phyloP scores from a whole-genome alignment of 768 basidiomycete genomes.

The Boletus rex-veris region DNA sequence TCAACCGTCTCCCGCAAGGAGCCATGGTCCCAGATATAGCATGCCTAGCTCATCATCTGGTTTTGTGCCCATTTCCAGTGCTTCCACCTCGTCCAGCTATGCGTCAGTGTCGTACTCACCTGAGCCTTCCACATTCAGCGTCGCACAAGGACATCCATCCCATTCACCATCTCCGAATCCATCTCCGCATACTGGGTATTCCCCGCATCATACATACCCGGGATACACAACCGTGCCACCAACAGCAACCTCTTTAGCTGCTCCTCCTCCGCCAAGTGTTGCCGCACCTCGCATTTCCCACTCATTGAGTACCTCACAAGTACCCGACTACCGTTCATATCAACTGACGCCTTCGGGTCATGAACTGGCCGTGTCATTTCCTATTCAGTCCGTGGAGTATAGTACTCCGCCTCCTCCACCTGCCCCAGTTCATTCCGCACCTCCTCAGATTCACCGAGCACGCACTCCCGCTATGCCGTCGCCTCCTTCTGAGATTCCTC shows the following conservation, averaged over 20 bases:
- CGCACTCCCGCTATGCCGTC: constrained; percentile 20
- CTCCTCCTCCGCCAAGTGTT: constrained; percentile 8
- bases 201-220: constrained; percentile 15
- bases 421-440: constrained; percentile 21
- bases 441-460: constrained; percentile 24
- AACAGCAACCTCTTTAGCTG: constrained; percentile 4
- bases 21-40: constrained; percentile 61
- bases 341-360: constrained; percentile 13
- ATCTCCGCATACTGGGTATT: constrained; percentile 15
- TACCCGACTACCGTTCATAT: constrained; percentile 26
- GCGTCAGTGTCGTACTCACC: constrained; percentile 34
- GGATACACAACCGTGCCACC: constrained; percentile 11
- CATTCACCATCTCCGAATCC: constrained; percentile 23
- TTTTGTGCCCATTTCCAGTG: constrained; percentile 52
- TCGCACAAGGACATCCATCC: constrained; percentile 43
- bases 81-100: constrained; percentile 37
- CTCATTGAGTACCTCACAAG: constrained; percentile 27
- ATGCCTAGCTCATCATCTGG: constrained; percentile 66
- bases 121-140: constrained; percentile 28
- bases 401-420: constrained; percentile 18
- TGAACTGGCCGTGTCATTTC: constrained; percentile 24
- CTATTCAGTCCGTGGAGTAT: constrained; percentile 26
- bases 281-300: constrained; percentile 23
- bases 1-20: constrained; percentile 34
- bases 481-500: constrained; percentile 22